phyloP scores from a whole-genome alignment of 805 yeast genomes.

The Metschnikowia hibisci region DNA sequence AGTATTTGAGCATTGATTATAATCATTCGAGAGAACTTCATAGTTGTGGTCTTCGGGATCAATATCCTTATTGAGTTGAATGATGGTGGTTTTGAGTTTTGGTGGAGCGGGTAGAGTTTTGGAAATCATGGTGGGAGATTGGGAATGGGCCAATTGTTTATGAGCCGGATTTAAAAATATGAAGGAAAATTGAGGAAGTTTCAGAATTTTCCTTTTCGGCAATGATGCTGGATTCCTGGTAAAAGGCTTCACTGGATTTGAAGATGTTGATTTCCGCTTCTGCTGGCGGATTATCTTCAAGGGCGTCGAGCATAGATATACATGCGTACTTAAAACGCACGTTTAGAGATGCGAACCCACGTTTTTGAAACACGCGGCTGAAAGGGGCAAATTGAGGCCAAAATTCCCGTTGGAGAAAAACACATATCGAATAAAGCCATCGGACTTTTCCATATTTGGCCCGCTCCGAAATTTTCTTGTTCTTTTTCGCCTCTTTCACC shows the following conservation, averaged over 20 bases:
- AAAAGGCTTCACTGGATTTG: too few relatives aligned
- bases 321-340: conserved; percentile 1
- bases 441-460: too few relatives aligned
- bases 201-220: too few relatives aligned
- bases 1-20: conserved; percentile 9
- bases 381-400: neutral
- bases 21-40: conserved; percentile 41
- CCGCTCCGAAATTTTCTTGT: too few relatives aligned
- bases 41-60: conserved; percentile 41
- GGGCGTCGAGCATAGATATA: conserved; percentile 2
- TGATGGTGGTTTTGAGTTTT: conserved; percentile 41
- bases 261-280: too few relatives aligned
- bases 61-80: conserved; percentile 41
- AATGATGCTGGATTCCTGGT: too few relatives aligned
- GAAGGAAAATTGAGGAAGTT: neutral
- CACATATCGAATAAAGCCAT: too few relatives aligned
- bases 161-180: too few relatives aligned
- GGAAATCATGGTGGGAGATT: neutral
- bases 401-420: too few relatives aligned
- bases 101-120: conserved; percentile 35
- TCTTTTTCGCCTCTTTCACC: neutral
- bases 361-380: neutral
- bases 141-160: too few relatives aligned
- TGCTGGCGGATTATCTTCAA: too few relatives aligned
- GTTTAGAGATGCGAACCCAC: conserved; percentile 4